Conservation (phyloP, 1,139 yeast species). For the Protomyces gravidus region DNA sequence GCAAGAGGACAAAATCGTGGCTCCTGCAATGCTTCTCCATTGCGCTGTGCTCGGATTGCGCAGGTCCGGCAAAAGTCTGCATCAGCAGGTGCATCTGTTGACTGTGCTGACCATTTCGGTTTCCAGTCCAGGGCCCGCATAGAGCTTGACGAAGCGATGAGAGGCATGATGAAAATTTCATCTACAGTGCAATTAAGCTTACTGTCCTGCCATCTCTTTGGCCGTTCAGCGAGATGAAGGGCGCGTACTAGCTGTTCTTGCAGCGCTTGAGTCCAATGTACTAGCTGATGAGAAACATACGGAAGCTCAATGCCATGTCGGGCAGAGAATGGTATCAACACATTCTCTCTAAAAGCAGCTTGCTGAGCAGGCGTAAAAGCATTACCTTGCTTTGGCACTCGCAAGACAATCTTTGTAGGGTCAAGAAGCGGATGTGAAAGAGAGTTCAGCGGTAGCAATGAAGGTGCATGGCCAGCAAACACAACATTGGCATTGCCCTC, state of each 20-base stretch:
- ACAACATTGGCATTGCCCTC: slow-evolving; percentile 24
- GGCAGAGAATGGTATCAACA: not conserved
- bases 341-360: not conserved
- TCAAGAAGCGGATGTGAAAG: not conserved
- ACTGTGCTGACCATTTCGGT: slow-evolving; percentile 48
- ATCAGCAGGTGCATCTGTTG: slow-evolving; percentile 41
- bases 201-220: not conserved
- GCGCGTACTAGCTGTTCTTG: not conserved
- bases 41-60: slow-evolving; percentile 42
- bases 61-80: slow-evolving; percentile 46
- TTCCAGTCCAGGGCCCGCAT: slow-evolving; percentile 42
- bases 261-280: not conserved
- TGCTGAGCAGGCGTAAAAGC: not conserved
- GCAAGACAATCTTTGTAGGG: not conserved
- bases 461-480: not conserved
- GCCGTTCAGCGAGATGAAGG: not conserved
- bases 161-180: slow-evolving; percentile 4
- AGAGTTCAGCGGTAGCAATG: not conserved
- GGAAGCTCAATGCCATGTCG: not conserved
- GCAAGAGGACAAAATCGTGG: slow-evolving; percentile 43
- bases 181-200: not conserved
- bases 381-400: slow-evolving; percentile 1
- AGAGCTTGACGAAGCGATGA: not conserved
- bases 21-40: slow-evolving; percentile 11
- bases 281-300: not conserved